These are phyloP conservation scores for Echium plantagineum DNA, from an alignment of 257 asterid species.

Conservation along the genomic window DNA sequence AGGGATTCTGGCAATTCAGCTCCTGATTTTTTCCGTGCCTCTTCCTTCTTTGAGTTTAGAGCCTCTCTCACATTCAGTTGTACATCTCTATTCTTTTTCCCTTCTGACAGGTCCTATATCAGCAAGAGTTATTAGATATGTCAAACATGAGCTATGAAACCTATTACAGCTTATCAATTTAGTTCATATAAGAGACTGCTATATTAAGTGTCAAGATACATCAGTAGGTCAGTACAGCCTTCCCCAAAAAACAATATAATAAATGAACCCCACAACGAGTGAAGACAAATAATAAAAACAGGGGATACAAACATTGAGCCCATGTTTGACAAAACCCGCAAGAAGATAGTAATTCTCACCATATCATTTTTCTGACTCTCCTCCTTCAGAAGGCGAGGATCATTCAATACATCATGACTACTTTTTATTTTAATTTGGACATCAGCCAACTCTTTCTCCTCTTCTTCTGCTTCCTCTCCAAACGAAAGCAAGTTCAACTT, in stretches of 20 bases:
- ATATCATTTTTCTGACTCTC: slow-evolving; percentile 27
- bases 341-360: slow-evolving; percentile 27
- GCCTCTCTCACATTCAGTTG: slow-evolving; percentile 77
- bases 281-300: neutral
- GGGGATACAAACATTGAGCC: neutral
- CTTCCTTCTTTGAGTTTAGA: slow-evolving; percentile 64
- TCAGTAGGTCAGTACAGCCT: neutral
- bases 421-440: slow-evolving; percentile 62
- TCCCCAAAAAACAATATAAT: neutral
- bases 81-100: slow-evolving; percentile 40
- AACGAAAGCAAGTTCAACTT: slow-evolving; percentile 90
- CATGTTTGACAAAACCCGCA: too few species aligned
- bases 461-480: slow-evolving; percentile 99
- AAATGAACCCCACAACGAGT: neutral
- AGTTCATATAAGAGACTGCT: neutral
- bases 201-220: too few species aligned
- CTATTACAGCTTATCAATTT: neutral
- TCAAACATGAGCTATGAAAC: neutral
- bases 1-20: slow-evolving; percentile 30
- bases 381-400: slow-evolving; percentile 89
- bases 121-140: slow-evolving; percentile 12
- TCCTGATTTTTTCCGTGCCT: slow-evolving; percentile 30
- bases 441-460: slow-evolving; percentile 73
- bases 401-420: slow-evolving; percentile 91
- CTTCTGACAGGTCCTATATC: slow-evolving; percentile 56